Base-by-base conservation (phyloP, 495 filamentous ascomycete genomes). In the Lophiostoma macrostomum region DNA sequence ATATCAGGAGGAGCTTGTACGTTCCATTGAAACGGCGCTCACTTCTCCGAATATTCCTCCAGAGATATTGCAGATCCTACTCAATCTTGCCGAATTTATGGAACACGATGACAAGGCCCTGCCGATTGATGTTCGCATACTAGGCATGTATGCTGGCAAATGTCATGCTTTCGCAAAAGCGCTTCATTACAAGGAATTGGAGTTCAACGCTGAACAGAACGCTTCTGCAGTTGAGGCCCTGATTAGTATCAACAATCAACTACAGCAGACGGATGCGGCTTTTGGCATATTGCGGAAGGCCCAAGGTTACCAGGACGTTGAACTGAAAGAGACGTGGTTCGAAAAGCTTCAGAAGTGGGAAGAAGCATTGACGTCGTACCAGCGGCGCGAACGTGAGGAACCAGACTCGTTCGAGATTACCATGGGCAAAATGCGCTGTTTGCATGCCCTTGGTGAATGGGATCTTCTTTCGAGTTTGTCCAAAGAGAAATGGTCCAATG, bases 11-110 rank as follows among this genome's bases (percentile, higher is more conserved):
- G 94, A 97, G 63, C 76, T 97, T 34, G 89, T 99, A 32, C 83
- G 86, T 30, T 95, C 94, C 19, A 93, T 99, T 41, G 93, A 99
- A 66, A 91, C 84, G 44, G 95, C 94, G 0, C 84, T 99, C 55
- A 89, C 87, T 37, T 95, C 91, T 1, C 83, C 88, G 18, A 85
- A 95, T 53, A 94, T 97, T 20, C 91, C 93, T 0, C 91, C 93
- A 0, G 94, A 99, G 65, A 86, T 99, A 40, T 74, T 97, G 2
- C 93, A 96, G 45, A 85, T 96, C 29, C 78, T 99, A 11, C 81
- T 99, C 44, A 99, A 97, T 68, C 79, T 99, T 12, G 93, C 91
- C 2, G 93, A 99, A 61, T 99, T 97, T 67, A 99, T 99, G 93
- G 93, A 99, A 64, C 93, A 99, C 62, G 93, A 97, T 63, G 93